Conservation (phyloP, 2,329 filamentous ascomycete genomes). For the Sporothrix schenckii region DNA sequence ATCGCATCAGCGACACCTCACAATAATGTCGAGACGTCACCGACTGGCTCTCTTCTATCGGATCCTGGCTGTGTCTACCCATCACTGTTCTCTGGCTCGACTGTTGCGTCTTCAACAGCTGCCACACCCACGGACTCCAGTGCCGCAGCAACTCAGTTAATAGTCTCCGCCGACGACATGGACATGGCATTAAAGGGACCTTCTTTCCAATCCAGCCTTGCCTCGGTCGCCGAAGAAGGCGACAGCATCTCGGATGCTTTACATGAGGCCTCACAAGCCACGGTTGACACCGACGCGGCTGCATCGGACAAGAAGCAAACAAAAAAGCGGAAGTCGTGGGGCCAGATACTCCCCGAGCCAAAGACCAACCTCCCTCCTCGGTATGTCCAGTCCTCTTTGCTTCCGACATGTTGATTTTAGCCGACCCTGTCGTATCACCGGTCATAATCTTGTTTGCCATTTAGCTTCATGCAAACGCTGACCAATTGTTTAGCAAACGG, state of each 20-base stretch:
- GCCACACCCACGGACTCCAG: constrained; percentile 28
- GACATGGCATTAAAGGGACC: neutral
- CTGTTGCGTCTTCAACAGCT: constrained; percentile 52
- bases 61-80: constrained; percentile 41
- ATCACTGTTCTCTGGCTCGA: constrained; percentile 48
- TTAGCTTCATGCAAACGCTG: neutral
- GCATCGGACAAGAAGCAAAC: constrained; percentile 66
- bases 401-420: neutral
- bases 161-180: neutral
- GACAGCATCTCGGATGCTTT: neutral
- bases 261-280: neutral
- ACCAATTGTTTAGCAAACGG: constrained; percentile 67
- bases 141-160: neutral
- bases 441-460: no score
- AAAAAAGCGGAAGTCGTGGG: constrained; percentile 99
- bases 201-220: neutral
- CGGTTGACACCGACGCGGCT: constrained; percentile 34
- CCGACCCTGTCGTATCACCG: no score
- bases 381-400: constrained; percentile 48
- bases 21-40: constrained; percentile 58
- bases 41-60: constrained; percentile 58
- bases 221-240: constrained; percentile 24
- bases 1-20: constrained; percentile 45
- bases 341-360: constrained; percentile 91
- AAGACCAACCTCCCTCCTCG: constrained; percentile 95